A percentile compares a stretch with the other conserved stretches of the same genome.
These are phyloP conservation scores for Solanum lycopersicoides DNA, from an alignment of 257 asterid species.

Conservation along the genomic window DNA sequence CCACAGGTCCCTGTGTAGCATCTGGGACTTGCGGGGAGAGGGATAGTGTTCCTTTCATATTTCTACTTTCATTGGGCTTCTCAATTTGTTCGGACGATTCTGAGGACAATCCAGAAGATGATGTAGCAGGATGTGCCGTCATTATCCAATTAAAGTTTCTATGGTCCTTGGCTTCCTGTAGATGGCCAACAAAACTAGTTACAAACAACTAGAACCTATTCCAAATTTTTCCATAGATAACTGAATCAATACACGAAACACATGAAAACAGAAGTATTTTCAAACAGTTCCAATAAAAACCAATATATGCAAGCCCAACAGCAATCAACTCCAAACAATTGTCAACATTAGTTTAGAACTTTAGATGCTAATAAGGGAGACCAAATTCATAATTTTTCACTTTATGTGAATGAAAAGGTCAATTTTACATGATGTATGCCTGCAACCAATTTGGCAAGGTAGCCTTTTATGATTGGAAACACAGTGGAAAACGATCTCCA, in stretches of 20 bases:
- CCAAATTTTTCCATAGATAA: background rate
- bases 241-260: background rate
- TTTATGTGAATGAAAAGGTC: background rate
- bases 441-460: background rate
- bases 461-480: background rate
- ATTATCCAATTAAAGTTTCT: background rate
- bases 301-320: background rate
- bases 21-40: constrained; percentile 19
- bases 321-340: background rate
- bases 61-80: constrained; percentile 18
- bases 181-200: background rate
- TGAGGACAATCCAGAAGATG: constrained; percentile 7
- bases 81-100: constrained; percentile 7
- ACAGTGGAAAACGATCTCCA: background rate
- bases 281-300: background rate
- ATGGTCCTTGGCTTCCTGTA: constrained; percentile 12
- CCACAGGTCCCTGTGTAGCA: constrained; percentile 48
- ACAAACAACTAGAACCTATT: background rate
- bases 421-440: background rate
- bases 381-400: background rate
- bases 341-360: background rate
- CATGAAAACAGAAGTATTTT: background rate
- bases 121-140: constrained; percentile 30
- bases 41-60: constrained; percentile 7
- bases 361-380: background rate